These are phyloP conservation scores for Aspergillus ochraceoroseus DNA, from an alignment of 2,329 filamentous ascomycete genomes.

Conservation along the genomic window DNA sequence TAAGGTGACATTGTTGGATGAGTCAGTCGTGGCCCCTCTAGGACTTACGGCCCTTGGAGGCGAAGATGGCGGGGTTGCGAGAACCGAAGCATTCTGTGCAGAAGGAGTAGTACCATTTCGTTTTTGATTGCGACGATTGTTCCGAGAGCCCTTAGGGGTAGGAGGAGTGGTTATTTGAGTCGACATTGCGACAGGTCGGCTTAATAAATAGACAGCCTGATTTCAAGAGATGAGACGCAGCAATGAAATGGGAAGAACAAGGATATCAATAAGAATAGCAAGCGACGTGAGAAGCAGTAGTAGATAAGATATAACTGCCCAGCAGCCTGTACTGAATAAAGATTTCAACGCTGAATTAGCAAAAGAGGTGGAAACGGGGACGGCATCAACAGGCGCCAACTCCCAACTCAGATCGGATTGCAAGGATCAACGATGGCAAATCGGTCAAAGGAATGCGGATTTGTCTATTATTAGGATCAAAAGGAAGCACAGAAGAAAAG, in stretches of 20 bases:
- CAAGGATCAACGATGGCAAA: conserved; percentile 12
- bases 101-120: conserved; percentile 33
- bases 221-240: conserved; percentile 22
- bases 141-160: conserved; percentile 39
- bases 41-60: conserved; percentile 34
- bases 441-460: conserved; percentile 8
- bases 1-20: conserved; percentile 27
- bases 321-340: conserved; percentile 32
- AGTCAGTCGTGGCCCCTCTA: conserved; percentile 29
- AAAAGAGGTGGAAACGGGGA: conserved; percentile 8
- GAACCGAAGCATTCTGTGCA: conserved; percentile 26
- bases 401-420: conserved; percentile 6
- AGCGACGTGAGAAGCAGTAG: conserved; percentile 13
- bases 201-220: conserved; percentile 51
- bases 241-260: conserved; percentile 28
- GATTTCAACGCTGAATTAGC: conserved; percentile 23
- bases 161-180: conserved; percentile 37
- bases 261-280: conserved; percentile 24
- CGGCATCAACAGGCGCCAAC: not conserved
- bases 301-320: conserved; percentile 28
- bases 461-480: conserved; percentile 20
- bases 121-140: conserved; percentile 36
- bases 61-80: conserved; percentile 37
- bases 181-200: conserved; percentile 45
- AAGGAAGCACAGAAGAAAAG: conserved; percentile 14